Conservation (phyloP, 768 basidiomycete species). For the Rhodotorula toruloides region DNA sequence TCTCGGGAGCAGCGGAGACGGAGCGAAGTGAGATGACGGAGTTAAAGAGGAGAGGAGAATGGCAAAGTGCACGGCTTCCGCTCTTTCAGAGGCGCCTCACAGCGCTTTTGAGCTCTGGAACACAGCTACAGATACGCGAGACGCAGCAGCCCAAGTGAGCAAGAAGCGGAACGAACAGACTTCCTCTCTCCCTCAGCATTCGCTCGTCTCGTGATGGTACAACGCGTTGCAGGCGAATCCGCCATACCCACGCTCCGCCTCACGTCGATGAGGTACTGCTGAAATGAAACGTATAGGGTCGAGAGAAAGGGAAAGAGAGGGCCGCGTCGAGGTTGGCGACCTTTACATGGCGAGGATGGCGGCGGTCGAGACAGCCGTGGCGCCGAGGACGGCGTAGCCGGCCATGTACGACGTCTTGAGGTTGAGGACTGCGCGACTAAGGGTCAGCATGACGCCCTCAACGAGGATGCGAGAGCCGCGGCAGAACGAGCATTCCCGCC, state of each 20-base stretch:
- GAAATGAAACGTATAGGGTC: no score
- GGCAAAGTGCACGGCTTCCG: no score
- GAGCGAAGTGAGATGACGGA: no score
- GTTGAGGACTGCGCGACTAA: constrained; percentile 58
- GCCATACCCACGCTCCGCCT: background rate
- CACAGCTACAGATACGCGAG: no score
- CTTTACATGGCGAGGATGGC: constrained; percentile 42
- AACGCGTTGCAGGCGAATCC: constrained; percentile 7
- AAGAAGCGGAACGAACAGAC: no score
- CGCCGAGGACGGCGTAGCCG: constrained; percentile 78
- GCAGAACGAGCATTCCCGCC: background rate
- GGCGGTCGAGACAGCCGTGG: constrained; percentile 67
- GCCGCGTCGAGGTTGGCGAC: background rate
- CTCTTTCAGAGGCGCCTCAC: no score
- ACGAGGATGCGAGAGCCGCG: no score
- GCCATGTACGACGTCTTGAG: constrained; percentile 73
- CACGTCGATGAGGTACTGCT: background rate
- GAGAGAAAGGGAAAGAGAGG: background rate
- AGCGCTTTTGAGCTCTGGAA: no score
- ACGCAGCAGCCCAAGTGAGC: no score
- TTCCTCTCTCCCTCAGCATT: no score
- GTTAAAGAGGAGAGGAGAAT: no score
- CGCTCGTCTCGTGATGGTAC: background rate
- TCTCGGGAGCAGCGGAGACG: no score
- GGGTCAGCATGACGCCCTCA: background rate